Evolutionary conservation across 2,329 filamentous ascomycete species (phyloP).

Genomic region (Xylariomycetidae sp.): DNA sequence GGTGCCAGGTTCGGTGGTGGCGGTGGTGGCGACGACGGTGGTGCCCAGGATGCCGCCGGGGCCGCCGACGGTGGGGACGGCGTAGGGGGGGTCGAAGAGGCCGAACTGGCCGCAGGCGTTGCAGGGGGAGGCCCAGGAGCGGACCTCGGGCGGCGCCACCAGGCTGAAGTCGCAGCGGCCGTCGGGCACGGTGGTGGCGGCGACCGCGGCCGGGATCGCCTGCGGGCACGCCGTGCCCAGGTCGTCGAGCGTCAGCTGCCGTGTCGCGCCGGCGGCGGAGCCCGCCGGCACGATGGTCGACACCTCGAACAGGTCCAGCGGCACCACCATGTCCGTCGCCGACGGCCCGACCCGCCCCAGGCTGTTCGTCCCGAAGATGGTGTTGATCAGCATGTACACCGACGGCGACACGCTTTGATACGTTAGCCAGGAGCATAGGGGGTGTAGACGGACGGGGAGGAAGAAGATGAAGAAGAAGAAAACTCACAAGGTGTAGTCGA

Average conservation of each 20-base stretch:
- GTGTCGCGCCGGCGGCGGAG: constrained; percentile 11
- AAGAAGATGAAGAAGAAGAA: background rate
- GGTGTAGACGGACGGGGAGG: background rate
- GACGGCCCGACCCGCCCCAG: constrained; percentile 25
- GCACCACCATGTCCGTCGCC: constrained; percentile 24
- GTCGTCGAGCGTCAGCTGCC: constrained; percentile 28
- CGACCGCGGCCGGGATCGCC: constrained; percentile 16
- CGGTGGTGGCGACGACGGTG: constrained; percentile 6
- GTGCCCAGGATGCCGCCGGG: constrained; percentile 19
- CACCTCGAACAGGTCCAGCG: constrained; percentile 27
- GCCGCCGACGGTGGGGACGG: constrained; percentile 28
- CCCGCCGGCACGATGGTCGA: constrained; percentile 26
- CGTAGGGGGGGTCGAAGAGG: constrained; percentile 34
- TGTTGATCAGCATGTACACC: constrained; percentile 32
- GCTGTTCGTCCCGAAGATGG: constrained; percentile 28
- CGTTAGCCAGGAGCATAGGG: no score
- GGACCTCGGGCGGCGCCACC: constrained; percentile 24
- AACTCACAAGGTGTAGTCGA: constrained; percentile 30
- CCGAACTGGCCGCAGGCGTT: constrained; percentile 30
- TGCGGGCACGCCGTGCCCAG: constrained; percentile 29
- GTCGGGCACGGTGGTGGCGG: constrained; percentile 24
- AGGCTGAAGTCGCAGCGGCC: constrained; percentile 29
- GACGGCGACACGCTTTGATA: constrained; percentile 30
- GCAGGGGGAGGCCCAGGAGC: constrained; percentile 29
- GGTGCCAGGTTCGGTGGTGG: constrained; percentile 7